Conservation (phyloP, 192 early-diverging fungal species). For the Podila verticillata region DNA sequence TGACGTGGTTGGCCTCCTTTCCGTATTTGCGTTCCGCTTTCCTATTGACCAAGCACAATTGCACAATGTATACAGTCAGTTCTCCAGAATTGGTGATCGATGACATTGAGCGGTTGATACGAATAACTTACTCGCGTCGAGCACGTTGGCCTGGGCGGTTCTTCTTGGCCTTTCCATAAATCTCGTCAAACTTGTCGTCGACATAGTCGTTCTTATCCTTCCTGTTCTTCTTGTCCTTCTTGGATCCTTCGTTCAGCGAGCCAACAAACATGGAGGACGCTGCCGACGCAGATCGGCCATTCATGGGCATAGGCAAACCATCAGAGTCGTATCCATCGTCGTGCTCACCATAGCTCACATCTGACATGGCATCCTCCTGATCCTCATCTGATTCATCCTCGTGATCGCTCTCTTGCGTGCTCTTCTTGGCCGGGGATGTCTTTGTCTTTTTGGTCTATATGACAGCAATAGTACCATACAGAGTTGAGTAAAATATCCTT, state of each 20-base stretch:
- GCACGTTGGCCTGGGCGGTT: constrained; percentile 68
- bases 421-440: constrained; percentile 26
- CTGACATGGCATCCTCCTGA: constrained; percentile 19
- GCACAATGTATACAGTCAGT: background rate
- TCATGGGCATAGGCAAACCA: constrained; percentile 35
- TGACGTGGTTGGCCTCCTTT: constrained; percentile 67
- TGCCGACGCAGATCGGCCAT: constrained; percentile 8
- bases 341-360: constrained; percentile 25
- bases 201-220: constrained; percentile 49
- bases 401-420: constrained; percentile 25
- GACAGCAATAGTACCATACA: background rate
- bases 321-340: constrained; percentile 52
- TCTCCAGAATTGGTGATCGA: too few relatives aligned
- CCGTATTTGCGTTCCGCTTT: constrained; percentile 60
- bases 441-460: constrained; percentile 25
- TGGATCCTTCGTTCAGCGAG: constrained; percentile 29
- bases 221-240: constrained; percentile 43
- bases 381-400: constrained; percentile 36
- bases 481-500: too few relatives aligned
- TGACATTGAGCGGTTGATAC: too few relatives aligned
- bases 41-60: constrained; percentile 14
- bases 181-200: constrained; percentile 58
- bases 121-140: constrained; percentile 50
- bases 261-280: constrained; percentile 46
- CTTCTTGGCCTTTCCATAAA: constrained; percentile 60